A percentile compares a stretch with the other conserved stretches of the same genome.
phyloP scores from a whole-genome alignment of 2,329 filamentous ascomycete genomes.

The Xylogone sp. region DNA sequence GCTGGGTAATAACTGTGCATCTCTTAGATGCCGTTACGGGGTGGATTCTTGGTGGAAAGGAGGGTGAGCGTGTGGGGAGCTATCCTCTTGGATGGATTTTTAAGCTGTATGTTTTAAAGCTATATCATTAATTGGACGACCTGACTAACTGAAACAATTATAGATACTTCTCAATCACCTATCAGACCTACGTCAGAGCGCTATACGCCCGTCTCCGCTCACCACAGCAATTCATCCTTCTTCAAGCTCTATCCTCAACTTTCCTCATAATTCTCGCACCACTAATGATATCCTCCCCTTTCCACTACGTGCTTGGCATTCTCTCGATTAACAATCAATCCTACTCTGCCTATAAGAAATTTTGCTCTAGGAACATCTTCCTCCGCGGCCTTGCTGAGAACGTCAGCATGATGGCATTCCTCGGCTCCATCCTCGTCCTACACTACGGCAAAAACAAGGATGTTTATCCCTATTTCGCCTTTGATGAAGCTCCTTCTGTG shows the following conservation, averaged over 20 bases:
- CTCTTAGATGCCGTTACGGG: constrained; percentile 61
- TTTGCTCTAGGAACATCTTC: constrained; percentile 63
- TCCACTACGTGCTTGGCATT: constrained; percentile 51
- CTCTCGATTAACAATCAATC: constrained; percentile 55
- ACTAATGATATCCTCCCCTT: constrained; percentile 56
- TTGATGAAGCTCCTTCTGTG: constrained; percentile 38
- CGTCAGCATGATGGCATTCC: constrained; percentile 63
- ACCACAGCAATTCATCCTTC: constrained; percentile 60
- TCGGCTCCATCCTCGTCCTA: constrained; percentile 61
- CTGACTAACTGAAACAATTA: constrained; percentile 2
- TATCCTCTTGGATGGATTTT: constrained; percentile 70
- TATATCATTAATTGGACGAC: background rate
- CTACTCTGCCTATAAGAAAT: constrained; percentile 62
- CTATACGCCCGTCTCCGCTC: constrained; percentile 65
- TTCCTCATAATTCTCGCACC: constrained; percentile 61
- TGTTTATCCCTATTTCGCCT: constrained; percentile 67
- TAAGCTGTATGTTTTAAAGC: constrained; percentile 50
- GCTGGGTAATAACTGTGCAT: constrained; percentile 65
- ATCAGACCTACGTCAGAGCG: constrained; percentile 68
- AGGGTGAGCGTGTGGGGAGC: constrained; percentile 64
- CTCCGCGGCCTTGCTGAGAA: constrained; percentile 66
- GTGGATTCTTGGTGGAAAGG: constrained; percentile 62
- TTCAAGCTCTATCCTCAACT: constrained; percentile 61
- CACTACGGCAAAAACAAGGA: constrained; percentile 65
- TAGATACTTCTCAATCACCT: constrained; percentile 62